Conservation (phyloP, 2,329 filamentous ascomycete genomes). For the Colletotrichum acutatum region DNA sequence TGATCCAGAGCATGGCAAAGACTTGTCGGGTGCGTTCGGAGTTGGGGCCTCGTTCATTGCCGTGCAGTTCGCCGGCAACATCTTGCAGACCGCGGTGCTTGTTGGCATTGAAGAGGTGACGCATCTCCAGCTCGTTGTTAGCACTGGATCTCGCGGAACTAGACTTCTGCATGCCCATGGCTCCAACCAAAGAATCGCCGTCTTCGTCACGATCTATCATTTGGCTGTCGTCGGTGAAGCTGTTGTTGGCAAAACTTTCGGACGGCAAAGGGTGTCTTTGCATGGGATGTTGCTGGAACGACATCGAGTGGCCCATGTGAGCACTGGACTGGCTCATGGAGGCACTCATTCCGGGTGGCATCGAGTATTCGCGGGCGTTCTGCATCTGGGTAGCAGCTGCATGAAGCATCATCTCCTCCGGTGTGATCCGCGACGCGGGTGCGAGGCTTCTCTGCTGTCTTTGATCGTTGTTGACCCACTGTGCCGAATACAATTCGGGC, state of each 20-base stretch:
- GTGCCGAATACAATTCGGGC: constrained; percentile 57
- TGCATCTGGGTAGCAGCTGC: constrained; percentile 65
- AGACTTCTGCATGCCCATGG: constrained; percentile 62
- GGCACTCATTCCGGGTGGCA: constrained; percentile 61
- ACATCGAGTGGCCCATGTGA: constrained; percentile 39
- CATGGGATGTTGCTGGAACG: constrained; percentile 50
- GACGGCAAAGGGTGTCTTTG: constrained; percentile 63
- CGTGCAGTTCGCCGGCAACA: constrained; percentile 79
- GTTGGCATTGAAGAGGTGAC: constrained; percentile 78
- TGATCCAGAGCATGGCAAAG: constrained; percentile 90
- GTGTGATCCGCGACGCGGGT: constrained; percentile 58
- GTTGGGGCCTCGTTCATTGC: constrained; percentile 82
- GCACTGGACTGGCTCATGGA: constrained; percentile 45
- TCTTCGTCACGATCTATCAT: constrained; percentile 71
- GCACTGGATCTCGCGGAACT: constrained; percentile 74
- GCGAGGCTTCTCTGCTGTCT: constrained; percentile 56
- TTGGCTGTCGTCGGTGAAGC: constrained; percentile 70
- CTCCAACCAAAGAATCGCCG: constrained; percentile 60
- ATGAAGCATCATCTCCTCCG: constrained; percentile 70
- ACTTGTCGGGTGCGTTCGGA: constrained; percentile 87
- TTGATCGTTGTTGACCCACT: constrained; percentile 62
- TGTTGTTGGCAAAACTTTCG: constrained; percentile 64
- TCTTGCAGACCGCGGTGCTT: constrained; percentile 75
- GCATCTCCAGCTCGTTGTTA: constrained; percentile 84
- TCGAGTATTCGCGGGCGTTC: constrained; percentile 58